phyloP scores from a whole-genome alignment of 192 early-diverging fungal species.

The Lobosporangium transversale region DNA sequence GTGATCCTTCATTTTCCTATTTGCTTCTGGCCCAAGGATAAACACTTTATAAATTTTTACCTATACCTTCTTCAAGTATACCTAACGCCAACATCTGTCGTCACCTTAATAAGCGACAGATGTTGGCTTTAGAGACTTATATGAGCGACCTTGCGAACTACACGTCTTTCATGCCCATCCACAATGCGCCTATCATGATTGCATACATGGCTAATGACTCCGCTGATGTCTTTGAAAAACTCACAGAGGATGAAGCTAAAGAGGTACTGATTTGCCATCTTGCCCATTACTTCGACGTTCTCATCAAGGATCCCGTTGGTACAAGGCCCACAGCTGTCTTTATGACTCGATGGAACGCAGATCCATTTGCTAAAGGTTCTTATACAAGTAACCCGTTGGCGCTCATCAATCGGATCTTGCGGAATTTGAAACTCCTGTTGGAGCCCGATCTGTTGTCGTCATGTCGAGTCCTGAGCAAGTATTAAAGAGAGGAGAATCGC shows the following conservation, averaged over 20 bases:
- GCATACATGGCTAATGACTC: conserved; percentile 44
- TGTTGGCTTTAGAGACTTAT: conserved; percentile 32
- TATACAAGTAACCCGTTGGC: conserved; percentile 56
- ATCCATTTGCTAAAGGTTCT: conserved; percentile 57
- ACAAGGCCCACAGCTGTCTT: conserved; percentile 23
- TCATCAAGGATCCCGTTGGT: conserved; percentile 15
- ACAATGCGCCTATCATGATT: conserved; percentile 37
- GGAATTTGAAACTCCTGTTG: conserved; percentile 54
- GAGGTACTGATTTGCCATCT: conserved; percentile 46
- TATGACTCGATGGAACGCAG: conserved; percentile 56
- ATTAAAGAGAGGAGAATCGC: background rate
- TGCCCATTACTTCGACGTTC: conserved; percentile 33
- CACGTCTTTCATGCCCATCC: conserved; percentile 50
- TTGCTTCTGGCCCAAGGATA: conserved; percentile 49
- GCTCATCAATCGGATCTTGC: conserved; percentile 52
- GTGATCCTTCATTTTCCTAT: conserved; percentile 39
- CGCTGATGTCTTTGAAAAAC: conserved; percentile 40
- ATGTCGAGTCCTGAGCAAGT: background rate
- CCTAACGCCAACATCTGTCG: conserved; percentile 33
- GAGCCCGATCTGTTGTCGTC: conserved; percentile 15
- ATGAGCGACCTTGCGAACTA: conserved; percentile 49
- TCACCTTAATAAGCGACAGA: conserved; percentile 44
- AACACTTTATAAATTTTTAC: conserved; percentile 53
- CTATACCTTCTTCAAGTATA: conserved; percentile 36
- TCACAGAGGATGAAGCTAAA: conserved; percentile 40